phyloP scores from a whole-genome alignment of 2,329 filamentous ascomycete species.

The Didymella pinodella region DNA sequence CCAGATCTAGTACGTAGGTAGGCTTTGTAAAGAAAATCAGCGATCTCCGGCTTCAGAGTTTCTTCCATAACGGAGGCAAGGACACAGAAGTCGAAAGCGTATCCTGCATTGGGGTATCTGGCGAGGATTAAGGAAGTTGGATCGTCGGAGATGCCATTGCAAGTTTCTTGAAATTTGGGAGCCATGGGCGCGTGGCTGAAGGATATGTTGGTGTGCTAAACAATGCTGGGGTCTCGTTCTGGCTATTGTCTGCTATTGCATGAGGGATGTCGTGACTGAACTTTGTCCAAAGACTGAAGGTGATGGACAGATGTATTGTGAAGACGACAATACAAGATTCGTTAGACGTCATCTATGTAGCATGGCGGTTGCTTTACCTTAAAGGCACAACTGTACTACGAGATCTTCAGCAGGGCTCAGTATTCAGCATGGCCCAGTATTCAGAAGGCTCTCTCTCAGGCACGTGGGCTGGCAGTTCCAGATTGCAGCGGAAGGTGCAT shows the following conservation, averaged over 20 bases:
- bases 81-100: not conserved
- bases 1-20: not conserved
- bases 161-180: not conserved
- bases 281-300: too few relatives aligned
- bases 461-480: not conserved
- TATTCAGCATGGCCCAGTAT: not conserved
- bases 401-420: too few relatives aligned
- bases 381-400: not conserved
- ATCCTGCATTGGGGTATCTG: not conserved
- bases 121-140: not conserved
- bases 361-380: not conserved
- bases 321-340: not conserved
- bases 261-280: too few relatives aligned
- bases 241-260: too few relatives aligned
- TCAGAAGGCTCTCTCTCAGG: not conserved
- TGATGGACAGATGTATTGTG: not conserved
- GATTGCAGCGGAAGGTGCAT: not conserved
- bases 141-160: not conserved
- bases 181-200: too few relatives aligned
- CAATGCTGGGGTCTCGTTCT: too few relatives aligned
- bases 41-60: not conserved
- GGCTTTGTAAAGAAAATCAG: not conserved
- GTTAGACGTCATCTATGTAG: not conserved
- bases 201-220: too few relatives aligned
- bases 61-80: not conserved